A percentile compares a stretch with the other conserved stretches of the same genome.
Conservation (phyloP, 2,329 filamentous ascomycete genomes). For the Amesomyces nigricolor region DNA sequence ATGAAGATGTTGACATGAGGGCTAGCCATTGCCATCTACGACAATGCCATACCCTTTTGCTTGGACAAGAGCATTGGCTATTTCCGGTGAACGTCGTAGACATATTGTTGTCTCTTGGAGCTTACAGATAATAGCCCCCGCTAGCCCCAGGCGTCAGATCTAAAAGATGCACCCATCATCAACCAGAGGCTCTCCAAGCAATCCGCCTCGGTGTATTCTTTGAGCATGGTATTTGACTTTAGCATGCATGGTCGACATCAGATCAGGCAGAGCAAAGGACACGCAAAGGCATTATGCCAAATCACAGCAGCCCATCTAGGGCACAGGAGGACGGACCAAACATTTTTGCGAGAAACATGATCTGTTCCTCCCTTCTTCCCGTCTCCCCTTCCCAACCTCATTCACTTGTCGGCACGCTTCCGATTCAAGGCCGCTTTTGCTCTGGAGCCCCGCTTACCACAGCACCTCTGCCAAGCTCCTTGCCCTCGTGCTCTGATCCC, state of each 20-base stretch:
- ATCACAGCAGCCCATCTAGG: conserved; percentile 45
- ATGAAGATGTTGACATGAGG: conserved; percentile 65
- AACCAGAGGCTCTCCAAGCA: conserved; percentile 44
- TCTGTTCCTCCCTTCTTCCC: not conserved
- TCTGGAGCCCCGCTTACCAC: conserved; percentile 40
- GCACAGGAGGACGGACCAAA: conserved; percentile 53
- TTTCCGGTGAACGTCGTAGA: conserved; percentile 68
- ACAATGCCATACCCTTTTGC: conserved; percentile 70
- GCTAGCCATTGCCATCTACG: conserved; percentile 55
- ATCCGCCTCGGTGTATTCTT: conserved; percentile 35
- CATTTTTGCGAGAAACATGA: conserved; percentile 58
- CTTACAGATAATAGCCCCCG: not conserved
- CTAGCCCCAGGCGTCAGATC: conserved; percentile 48
- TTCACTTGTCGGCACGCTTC: conserved; percentile 19
- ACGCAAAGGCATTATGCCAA: conserved; percentile 44
- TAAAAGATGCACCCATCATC: conserved; percentile 53
- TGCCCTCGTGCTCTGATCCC: conserved; percentile 41
- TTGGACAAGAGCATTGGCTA: conserved; percentile 64
- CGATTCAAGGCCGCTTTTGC: conserved; percentile 45
- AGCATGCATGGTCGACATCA: too few species aligned
- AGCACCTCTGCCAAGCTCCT: conserved; percentile 48
- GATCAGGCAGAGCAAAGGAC: conserved; percentile 28
- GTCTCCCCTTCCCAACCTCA: not conserved
- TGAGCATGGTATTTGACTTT: too few species aligned
- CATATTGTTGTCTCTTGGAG: conserved; percentile 39